Evolutionary conservation across 768 basidiomycete species (phyloP).

Genomic region (Kwoniella shandongensis): DNA sequence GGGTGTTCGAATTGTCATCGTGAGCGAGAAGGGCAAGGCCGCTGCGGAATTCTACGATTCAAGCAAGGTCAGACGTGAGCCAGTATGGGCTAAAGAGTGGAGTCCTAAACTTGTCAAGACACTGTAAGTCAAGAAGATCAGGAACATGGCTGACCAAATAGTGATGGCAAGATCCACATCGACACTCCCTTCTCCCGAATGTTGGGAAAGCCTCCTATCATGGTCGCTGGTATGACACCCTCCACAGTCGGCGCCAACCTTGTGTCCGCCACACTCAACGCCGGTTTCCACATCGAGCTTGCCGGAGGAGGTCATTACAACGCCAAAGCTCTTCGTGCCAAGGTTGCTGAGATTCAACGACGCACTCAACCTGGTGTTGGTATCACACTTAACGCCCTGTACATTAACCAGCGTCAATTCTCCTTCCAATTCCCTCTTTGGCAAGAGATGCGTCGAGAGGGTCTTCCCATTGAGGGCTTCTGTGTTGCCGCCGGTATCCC

Average conservation of each 20-base stretch:
- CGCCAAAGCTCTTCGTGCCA: conserved; percentile 77
- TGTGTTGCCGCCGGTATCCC: conserved; percentile 98
- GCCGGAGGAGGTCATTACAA: conserved; percentile 99
- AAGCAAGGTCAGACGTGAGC: conserved; percentile 67
- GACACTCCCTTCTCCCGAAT: conserved; percentile 97
- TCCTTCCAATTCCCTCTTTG: conserved; percentile 95
- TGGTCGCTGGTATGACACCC: conserved; percentile 99
- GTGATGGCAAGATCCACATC: conserved; percentile 86
- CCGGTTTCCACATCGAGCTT: conserved; percentile 94
- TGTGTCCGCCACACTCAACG: conserved; percentile 85
- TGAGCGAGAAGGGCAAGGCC: conserved; percentile 86
- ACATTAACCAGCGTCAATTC: conserved; percentile 98
- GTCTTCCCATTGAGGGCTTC: conserved; percentile 95
- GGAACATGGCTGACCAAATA: conserved; percentile 49
- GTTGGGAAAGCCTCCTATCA: conserved; percentile 93
- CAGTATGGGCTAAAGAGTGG: conserved; percentile 89
- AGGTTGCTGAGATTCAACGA: conserved; percentile 87
- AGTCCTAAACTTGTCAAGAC: conserved; percentile 83
- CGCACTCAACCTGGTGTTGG: conserved; percentile 85
- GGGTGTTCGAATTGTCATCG: conserved; percentile 83
- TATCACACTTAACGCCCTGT: conserved; percentile 88
- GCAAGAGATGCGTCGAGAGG: conserved; percentile 96
- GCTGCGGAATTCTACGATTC: conserved; percentile 80
- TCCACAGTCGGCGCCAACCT: conserved; percentile 94
- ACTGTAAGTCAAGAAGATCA: conserved; percentile 59